phyloP scores from a whole-genome alignment of 2,329 filamentous ascomycete species.

The Zelopaecilomyces penicillatus region DNA sequence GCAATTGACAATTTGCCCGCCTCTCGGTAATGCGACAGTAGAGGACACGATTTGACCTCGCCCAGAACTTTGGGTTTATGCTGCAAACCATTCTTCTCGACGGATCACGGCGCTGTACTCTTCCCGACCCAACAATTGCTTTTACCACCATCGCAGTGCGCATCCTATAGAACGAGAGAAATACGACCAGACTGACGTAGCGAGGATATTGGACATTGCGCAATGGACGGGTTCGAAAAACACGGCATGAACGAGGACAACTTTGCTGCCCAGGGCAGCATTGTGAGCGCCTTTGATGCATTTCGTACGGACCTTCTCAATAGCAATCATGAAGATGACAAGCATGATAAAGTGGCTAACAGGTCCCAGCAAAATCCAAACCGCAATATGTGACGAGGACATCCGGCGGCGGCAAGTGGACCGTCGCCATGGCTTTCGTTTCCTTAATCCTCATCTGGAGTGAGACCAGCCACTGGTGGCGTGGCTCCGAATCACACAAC shows the following conservation, averaged over 20 bases:
- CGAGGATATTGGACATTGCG: not conserved
- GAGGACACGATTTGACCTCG: no score
- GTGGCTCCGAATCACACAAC: conserved; percentile 74
- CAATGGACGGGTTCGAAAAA: conserved; percentile 73
- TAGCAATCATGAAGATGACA: not conserved
- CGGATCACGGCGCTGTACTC: no score
- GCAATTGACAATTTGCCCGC: no score
- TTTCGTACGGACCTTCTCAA: conserved; percentile 60
- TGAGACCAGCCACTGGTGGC: conserved; percentile 77
- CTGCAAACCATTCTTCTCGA: no score
- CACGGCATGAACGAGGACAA: conserved; percentile 61
- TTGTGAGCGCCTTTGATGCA: conserved; percentile 86
- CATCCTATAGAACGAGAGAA: no score
- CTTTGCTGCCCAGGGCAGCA: conserved; percentile 65
- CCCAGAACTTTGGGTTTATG: no score
- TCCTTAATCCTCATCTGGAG: conserved; percentile 68
- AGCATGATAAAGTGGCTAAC: conserved; percentile 8
- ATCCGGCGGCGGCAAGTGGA: conserved; percentile 87
- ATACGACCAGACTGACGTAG: no score
- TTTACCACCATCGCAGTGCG: no score
- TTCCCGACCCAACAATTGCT: no score
- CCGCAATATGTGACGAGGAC: conserved; percentile 82
- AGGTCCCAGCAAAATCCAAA: conserved; percentile 78
- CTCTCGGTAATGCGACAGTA: no score
- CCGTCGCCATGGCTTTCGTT: conserved; percentile 67